These are phyloP conservation scores for Zygoascus hellenicus DNA, from an alignment of 1,139 yeast genomes.

Conservation along the genomic window DNA sequence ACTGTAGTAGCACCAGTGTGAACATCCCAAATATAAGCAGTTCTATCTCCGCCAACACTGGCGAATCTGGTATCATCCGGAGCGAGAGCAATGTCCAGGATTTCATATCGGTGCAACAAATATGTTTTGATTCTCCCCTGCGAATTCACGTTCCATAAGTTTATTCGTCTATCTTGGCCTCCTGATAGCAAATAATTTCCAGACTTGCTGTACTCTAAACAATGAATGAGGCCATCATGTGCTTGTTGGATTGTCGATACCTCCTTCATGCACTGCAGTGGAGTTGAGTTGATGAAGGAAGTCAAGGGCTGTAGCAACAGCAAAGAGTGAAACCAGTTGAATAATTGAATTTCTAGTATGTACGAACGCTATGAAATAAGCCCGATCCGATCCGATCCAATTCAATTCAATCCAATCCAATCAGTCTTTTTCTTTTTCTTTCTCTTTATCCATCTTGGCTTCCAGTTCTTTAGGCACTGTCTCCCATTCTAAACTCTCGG, in stretches of 20 bases:
- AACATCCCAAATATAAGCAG: conserved; percentile 35
- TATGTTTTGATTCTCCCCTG: conserved; percentile 25
- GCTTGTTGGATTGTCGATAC: conserved; percentile 14
- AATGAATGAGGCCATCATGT: conserved; percentile 30
- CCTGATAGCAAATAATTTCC: conserved; percentile 33
- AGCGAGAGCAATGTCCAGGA: conserved; percentile 30
- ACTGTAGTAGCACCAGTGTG: conserved; percentile 25
- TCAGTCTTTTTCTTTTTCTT: not conserved
- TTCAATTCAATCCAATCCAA: no score
- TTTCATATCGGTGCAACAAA: conserved; percentile 31
- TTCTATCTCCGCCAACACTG: conserved; percentile 36
- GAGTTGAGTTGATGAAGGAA: not conserved
- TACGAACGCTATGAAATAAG: not conserved
- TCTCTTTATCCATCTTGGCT: conserved; percentile 13
- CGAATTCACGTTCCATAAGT: conserved; percentile 30
- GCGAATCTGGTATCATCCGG: conserved; percentile 31
- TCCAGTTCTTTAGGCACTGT: conserved; percentile 19
- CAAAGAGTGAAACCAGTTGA: not conserved
- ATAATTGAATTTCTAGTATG: not conserved
- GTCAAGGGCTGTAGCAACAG: not conserved
- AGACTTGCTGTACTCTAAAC: conserved; percentile 27
- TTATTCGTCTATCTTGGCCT: conserved; percentile 31
- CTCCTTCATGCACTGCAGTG: conserved; percentile 5
- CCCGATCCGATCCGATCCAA: not conserved
- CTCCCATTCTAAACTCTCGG: conserved; percentile 23